These are phyloP conservation scores for Cymbopogon flexuosus DNA, from an alignment of 202 grass and related monocot species.

Conservation along the genomic window DNA sequence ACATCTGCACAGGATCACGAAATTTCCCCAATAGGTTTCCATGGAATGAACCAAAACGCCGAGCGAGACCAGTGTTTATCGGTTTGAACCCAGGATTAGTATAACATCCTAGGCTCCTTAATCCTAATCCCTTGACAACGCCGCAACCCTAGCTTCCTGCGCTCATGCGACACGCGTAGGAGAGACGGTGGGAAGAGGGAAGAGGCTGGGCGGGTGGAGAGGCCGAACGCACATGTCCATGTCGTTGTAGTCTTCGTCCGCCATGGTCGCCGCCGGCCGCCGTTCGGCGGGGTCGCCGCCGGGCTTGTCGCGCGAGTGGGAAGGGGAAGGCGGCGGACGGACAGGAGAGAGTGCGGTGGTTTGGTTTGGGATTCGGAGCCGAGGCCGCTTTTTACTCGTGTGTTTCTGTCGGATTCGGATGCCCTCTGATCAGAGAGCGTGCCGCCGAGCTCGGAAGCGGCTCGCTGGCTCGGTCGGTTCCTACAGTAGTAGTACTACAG, in stretches of 20 bases:
- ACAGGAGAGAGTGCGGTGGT: neutral
- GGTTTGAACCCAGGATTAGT: neutral
- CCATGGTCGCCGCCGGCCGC: conserved; percentile 30
- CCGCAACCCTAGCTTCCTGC: conserved; percentile 5
- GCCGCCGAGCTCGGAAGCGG: no score
- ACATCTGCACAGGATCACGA: neutral
- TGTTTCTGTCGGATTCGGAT: no score
- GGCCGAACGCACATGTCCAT: conserved; percentile 31
- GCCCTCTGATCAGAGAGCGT: no score
- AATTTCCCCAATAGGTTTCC: neutral
- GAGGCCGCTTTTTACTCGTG: neutral
- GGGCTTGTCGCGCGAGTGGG: neutral
- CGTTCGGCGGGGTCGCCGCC: neutral
- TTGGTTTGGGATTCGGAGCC: neutral
- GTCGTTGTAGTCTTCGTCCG: conserved; percentile 42
- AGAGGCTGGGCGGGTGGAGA: neutral
- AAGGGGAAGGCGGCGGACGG: neutral
- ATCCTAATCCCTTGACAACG: neutral
- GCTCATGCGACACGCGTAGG: neutral
- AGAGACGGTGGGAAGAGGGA: no score
- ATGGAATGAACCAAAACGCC: neutral
- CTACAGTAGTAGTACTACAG: no score
- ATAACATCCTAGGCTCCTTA: neutral
- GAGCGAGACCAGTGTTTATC: neutral
- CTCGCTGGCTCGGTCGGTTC: no score